phyloP scores from a whole-genome alignment of 257 asterid species.

The Nicotiana otophora region DNA sequence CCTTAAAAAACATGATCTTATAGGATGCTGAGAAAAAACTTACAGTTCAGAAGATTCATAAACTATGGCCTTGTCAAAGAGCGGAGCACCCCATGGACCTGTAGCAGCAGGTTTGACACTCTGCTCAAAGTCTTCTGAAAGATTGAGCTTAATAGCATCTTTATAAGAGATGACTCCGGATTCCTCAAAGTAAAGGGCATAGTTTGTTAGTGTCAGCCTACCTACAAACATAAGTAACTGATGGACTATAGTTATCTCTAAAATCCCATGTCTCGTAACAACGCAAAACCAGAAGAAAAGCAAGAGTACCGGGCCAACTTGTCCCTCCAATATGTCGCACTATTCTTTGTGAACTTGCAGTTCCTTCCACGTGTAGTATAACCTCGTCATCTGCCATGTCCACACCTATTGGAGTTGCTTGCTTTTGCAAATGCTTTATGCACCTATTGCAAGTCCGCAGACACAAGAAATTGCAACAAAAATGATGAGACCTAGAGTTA shows the following conservation, averaged over 20 bases:
- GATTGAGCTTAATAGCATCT: constrained; percentile 65
- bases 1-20: neutral
- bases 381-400: constrained; percentile 66
- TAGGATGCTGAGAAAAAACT: constrained; percentile 21
- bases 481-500: neutral
- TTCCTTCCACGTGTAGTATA: constrained; percentile 86
- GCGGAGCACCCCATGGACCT: constrained; percentile 98
- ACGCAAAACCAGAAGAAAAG: neutral
- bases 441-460: constrained; percentile 35
- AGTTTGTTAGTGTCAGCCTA: constrained; percentile 81
- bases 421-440: constrained; percentile 63
- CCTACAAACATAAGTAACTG: constrained; percentile 35
- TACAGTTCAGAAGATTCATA: constrained; percentile 71
- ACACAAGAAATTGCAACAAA: neutral
- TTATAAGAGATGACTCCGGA: constrained; percentile 63
- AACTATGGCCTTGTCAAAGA: constrained; percentile 77
- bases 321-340: constrained; percentile 95
- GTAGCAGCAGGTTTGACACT: constrained; percentile 61
- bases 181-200: constrained; percentile 88
- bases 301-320: constrained; percentile 79
- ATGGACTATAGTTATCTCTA: no score
- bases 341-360: constrained; percentile 69
- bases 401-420: constrained; percentile 52
- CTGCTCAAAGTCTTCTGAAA: constrained; percentile 50
- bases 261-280: neutral